phyloP scores from a whole-genome alignment of 495 filamentous ascomycete species.

The Penicillium salamii region DNA sequence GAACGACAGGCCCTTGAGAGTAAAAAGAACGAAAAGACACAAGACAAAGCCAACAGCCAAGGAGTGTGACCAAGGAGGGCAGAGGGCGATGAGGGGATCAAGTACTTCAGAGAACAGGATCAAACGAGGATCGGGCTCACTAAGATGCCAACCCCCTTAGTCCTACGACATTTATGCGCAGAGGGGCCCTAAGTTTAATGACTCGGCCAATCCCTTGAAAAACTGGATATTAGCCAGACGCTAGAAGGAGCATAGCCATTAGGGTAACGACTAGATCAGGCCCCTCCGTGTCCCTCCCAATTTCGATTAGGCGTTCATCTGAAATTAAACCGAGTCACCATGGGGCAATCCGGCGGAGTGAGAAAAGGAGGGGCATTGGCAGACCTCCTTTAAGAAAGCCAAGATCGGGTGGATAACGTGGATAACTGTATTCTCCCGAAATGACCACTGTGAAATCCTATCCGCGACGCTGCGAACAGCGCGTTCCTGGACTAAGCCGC shows the following conservation, averaged over 20 bases:
- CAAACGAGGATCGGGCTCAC: neutral
- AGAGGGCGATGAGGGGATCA: conserved; percentile 17
- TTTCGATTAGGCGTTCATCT: conserved; percentile 11
- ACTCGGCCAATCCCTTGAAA: conserved; percentile 18
- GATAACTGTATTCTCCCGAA: no score
- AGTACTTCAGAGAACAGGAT: conserved; percentile 12
- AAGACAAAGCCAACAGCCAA: neutral
- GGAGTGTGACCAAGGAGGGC: neutral
- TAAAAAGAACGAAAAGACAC: conserved; percentile 3
- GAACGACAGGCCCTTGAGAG: conserved; percentile 19
- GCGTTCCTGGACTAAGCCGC: conserved; percentile 8
- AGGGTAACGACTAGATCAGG: neutral
- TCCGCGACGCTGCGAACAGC: conserved; percentile 9
- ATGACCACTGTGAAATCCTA: neutral
- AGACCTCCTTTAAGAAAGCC: neutral
- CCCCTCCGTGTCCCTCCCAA: neutral
- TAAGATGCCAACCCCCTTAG: conserved; percentile 3
- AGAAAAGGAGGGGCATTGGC: neutral
- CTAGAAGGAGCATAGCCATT: neutral
- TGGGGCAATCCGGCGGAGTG: neutral
- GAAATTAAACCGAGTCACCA: neutral
- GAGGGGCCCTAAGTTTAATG: conserved; percentile 11
- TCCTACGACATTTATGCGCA: neutral
- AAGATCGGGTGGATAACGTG: neutral
- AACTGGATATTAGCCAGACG: conserved; percentile 9